These are phyloP conservation scores for Monosporascus sp. DNA, from an alignment of 2,329 filamentous ascomycete species.

Conservation along the genomic window DNA sequence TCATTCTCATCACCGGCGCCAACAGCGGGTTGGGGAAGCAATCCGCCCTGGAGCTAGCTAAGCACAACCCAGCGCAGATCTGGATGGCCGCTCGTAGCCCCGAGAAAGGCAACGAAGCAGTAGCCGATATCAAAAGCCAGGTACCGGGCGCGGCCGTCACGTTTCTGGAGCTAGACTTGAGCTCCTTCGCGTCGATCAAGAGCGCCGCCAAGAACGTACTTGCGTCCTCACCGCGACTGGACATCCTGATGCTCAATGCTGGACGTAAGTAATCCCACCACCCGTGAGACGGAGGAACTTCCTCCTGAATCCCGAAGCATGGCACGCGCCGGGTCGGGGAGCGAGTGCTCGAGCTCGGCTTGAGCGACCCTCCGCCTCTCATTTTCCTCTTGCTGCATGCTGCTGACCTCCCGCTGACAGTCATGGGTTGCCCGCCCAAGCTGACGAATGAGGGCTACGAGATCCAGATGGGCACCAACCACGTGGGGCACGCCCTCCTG, in stretches of 20 bases:
- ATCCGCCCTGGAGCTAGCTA: conserved; percentile 30
- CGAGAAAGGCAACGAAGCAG: conserved; percentile 19
- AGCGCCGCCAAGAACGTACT: conserved; percentile 25
- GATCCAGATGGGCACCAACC: conserved; percentile 36
- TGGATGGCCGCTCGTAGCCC: conserved; percentile 27
- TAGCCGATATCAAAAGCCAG: conserved; percentile 19
- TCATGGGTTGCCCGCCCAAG: conserved; percentile 28
- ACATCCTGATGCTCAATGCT: conserved; percentile 37
- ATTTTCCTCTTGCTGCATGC: no score
- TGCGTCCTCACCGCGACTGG: conserved; percentile 23
- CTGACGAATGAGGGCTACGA: conserved; percentile 36
- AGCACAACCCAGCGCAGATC: conserved; percentile 22
- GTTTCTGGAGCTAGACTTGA: conserved; percentile 31
- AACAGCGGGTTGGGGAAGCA: conserved; percentile 35
- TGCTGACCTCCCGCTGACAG: background rate
- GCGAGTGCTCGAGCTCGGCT: no score
- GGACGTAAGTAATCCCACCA: conserved; percentile 13
- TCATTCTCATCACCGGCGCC: conserved; percentile 34
- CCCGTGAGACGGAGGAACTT: no score
- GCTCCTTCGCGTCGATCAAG: conserved; percentile 27
- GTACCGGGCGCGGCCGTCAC: conserved; percentile 3
- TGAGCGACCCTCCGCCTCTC: no score
- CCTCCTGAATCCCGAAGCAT: no score
- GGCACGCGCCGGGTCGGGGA: no score
- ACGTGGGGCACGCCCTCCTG: conserved; percentile 36